Base-by-base conservation (phyloP, 2,329 filamentous ascomycete species). In the Trichophyton equinum region DNA sequence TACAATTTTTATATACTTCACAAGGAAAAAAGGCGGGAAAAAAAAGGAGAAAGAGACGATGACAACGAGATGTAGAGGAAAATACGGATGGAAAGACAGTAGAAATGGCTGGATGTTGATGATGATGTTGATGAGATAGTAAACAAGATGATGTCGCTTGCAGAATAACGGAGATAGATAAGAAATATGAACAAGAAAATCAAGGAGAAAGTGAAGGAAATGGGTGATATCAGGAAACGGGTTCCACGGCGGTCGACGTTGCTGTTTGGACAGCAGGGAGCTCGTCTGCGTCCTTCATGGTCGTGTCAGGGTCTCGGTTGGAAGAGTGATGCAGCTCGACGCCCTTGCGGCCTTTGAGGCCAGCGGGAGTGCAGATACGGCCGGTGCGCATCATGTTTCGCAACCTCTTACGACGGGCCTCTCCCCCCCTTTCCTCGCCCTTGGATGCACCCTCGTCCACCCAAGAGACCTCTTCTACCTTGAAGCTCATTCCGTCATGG, bases 401-500 rank as follows among this genome's bases (percentile, higher is more conserved):
- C 58, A 82, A 72, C 40, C 81, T 72, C 67, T 79, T 77, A 42
- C 81, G 78, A 64, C 74, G 73, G 46, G 77, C 74, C 70, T 76
- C 68, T 65, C 77, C 70, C 67, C 76, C 69, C 65, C 79, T 67
- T 69, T 79, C 70, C 73, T 78, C 70, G 66, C 78, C 72, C 61
- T 73, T 69, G 68, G 75, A 68, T 62, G 76, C 61, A 76, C 81
- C 64, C 79, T 94, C 91, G 64, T 89, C 86, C 0, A 96, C 88
- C 85, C 91, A 97, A 59, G 90, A 85, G 9, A 96, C 82, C 59
- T 85, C 84, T 63, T 85, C 80, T 56, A 99, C 83, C 80, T 88
- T 90, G 74, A 89, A 97, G 71, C 91, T 96, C 72, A 96, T 82
- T 2, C 91, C 91, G 67, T 95, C 91, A 69, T 96, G 91, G 13